These are phyloP conservation scores for Elsinoe batatas DNA, from an alignment of 2,329 filamentous ascomycete species.

Conservation along the genomic window DNA sequence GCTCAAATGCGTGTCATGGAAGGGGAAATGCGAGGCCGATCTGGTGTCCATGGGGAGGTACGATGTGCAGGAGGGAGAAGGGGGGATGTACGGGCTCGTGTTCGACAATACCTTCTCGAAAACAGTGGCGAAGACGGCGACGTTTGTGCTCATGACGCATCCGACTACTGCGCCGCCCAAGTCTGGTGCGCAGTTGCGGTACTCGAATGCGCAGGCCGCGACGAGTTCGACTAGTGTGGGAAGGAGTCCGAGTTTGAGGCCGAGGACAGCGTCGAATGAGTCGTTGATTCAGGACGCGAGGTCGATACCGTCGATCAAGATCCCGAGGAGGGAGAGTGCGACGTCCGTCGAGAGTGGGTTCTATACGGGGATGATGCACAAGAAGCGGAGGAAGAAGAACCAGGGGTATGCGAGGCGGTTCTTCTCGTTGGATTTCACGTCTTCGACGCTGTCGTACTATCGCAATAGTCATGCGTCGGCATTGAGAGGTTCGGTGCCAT, in stretches of 20 bases:
- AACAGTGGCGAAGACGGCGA: constrained; percentile 85
- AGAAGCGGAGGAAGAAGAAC: constrained; percentile 83
- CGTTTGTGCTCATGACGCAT: constrained; percentile 89
- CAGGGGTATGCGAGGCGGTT: constrained; percentile 89
- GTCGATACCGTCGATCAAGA: constrained; percentile 26
- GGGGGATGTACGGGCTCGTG: constrained; percentile 90
- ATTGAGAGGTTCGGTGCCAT: constrained; percentile 79
- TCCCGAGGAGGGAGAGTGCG: constrained; percentile 30
- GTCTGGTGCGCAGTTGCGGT: constrained; percentile 58
- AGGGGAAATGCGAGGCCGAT: constrained; percentile 92
- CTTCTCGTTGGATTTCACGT: constrained; percentile 91
- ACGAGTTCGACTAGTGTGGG: constrained; percentile 30
- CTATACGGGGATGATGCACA: constrained; percentile 76
- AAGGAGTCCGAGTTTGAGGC: constrained; percentile 33
- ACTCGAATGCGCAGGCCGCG: constrained; percentile 45
- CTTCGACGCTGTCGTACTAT: constrained; percentile 92
- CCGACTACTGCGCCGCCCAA: constrained; percentile 72
- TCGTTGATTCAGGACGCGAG: constrained; percentile 34
- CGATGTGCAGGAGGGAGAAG: constrained; percentile 63
- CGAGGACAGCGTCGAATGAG: constrained; percentile 41
- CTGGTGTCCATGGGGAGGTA: constrained; percentile 86
- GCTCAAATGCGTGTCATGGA: constrained; percentile 60
- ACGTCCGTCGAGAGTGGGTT: constrained; percentile 42
- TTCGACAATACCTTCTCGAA: constrained; percentile 99
- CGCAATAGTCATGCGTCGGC: constrained; percentile 89